A percentile compares a stretch with the other conserved stretches of the same genome.
phyloP scores from a whole-genome alignment of 768 basidiomycete species.

The Pilatotrama ljubarskyi region DNA sequence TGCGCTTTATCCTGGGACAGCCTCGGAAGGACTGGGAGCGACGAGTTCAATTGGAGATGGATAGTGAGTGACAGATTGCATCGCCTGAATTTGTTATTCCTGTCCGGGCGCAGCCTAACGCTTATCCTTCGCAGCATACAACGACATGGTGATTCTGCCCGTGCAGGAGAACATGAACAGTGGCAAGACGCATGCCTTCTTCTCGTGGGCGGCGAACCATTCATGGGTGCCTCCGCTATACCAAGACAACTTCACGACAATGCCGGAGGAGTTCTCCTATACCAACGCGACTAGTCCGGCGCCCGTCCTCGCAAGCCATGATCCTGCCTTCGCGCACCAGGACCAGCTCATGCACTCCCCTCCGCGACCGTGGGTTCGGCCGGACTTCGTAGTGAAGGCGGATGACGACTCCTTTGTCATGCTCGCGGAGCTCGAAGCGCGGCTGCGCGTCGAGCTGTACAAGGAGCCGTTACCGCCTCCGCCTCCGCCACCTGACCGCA shows the following conservation, averaged over 20 bases:
- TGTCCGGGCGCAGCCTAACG: neutral
- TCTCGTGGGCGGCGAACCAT: constrained; percentile 88
- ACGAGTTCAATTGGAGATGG: constrained; percentile 83
- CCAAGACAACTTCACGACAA: constrained; percentile 42
- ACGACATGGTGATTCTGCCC: constrained; percentile 84
- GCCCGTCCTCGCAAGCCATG: constrained; percentile 69
- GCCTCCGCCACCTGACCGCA: neutral
- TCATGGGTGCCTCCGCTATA: constrained; percentile 89
- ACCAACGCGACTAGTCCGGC: constrained; percentile 53
- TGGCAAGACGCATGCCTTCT: constrained; percentile 91
- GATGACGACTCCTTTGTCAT: constrained; percentile 97
- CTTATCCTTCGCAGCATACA: constrained; percentile 55
- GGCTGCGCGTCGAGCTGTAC: constrained; percentile 77
- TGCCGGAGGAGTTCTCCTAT: constrained; percentile 62
- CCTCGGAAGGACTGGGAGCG: constrained; percentile 80
- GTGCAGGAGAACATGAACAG: constrained; percentile 94
- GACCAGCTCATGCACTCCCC: constrained; percentile 46
- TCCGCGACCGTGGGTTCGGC: constrained; percentile 69
- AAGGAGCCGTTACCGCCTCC: constrained; percentile 21
- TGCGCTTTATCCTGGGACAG: constrained; percentile 87
- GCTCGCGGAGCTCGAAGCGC: constrained; percentile 91
- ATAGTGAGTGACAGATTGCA: constrained; percentile 59
- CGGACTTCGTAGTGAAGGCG: constrained; percentile 90
- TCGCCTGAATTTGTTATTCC: neutral
- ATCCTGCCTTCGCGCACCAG: constrained; percentile 58